Evolutionary conservation across 768 basidiomycete species (phyloP), one percentile per base, ranked within the genome.

Genomic region (Leccinum sublutescens): DNA sequence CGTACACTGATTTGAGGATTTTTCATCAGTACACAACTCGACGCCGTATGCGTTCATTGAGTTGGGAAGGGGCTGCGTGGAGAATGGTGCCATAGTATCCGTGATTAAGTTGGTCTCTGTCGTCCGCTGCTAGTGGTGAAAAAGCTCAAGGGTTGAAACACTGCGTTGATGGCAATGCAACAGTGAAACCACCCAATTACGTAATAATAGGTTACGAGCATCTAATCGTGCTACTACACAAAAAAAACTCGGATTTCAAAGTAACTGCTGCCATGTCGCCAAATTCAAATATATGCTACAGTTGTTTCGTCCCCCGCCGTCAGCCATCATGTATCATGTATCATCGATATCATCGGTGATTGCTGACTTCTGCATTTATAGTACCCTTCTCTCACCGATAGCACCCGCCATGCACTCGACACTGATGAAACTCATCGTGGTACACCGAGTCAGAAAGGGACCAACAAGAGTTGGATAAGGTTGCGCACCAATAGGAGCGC

Each of bases 31-130:
- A 50, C 12, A 45, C 51, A 47, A 45, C 19, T 49, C 62, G 15
- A 43, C 36, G 56, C 34, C 29, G 48, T 65, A 56, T 34, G 62
- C 53, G 36, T 54, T 52, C 72, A 73, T 73, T 3, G 65, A 62
- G 47, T 49, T 64, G 1, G 72, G 48, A 34, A 57, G 56, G 31
- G 72, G 72, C 58, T 75, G 72, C 2, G 63, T 66, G n/a, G 63
- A 69, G 49, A 70, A 58, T 52, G 60, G 66, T n/a, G 59, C 47
- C 72, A 73, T 73, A 47, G 52, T 68, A 55, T 59, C 47, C 27
- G 56, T 61, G 56, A 59, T 67, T 25, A 60, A 50, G 47, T 33
- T 59, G 47, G 36, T 52, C 43, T 52, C 40, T 43, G 59, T 54
- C 29, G 54, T n/a, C 14, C 0, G 21, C 21, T 47, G 11, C 65